Evolutionary conservation across 371 early-diverging fungal genomes (phyloP), one percentile per base, ranked within the genome.

Genomic region (Mucor circinelloides): DNA sequence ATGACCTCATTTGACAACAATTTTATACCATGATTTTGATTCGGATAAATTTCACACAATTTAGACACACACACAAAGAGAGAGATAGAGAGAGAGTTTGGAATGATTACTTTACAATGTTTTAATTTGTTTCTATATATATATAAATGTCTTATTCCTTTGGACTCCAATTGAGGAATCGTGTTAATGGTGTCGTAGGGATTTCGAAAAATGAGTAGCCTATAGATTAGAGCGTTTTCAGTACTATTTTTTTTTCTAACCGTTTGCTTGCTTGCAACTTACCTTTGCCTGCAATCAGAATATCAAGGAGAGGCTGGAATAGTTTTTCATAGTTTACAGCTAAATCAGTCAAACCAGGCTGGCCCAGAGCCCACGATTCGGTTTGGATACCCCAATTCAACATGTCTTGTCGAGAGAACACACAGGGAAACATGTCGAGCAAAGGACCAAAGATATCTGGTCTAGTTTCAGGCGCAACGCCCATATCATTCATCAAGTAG

Each of bases 131-230:
- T 44, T 44, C 44, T 44, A 44, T 44, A 44, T 44, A 42, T 42
- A 44, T 6, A 19, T n/a, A 8, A 34, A 44, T 27, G 30, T 42
- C 52, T 69, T 64, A 72, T 23, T 58, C 48, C 70, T 76, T 79
- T 25, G 75, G 75, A 32, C 76, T 76, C 81, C 81, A 81, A 34
- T 66, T 66, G 64, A 81, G 73, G 60, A 78, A 77, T 19, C 81
- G 71, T 17, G 79, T 77, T 21, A 81, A 64, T 63, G 70, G 73
- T n/a, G 81, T 77, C 34, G 77, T 75, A 19, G 81, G 81, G 44
- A 78, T 73, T 59, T 81, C 81, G 59, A 81, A 81, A 58, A 81
- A 81, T 10, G 81, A 81, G 58, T 81, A 81, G 12, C 74, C 79
- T 81, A 71, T 25, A 54, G 56, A 50, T n/a, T 27, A 34, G 40